A percentile compares a stretch with the other conserved stretches of the same genome.
These are phyloP conservation scores for Backusella circina DNA, from an alignment of 192 early-diverging fungal genomes.

Conservation along the genomic window DNA sequence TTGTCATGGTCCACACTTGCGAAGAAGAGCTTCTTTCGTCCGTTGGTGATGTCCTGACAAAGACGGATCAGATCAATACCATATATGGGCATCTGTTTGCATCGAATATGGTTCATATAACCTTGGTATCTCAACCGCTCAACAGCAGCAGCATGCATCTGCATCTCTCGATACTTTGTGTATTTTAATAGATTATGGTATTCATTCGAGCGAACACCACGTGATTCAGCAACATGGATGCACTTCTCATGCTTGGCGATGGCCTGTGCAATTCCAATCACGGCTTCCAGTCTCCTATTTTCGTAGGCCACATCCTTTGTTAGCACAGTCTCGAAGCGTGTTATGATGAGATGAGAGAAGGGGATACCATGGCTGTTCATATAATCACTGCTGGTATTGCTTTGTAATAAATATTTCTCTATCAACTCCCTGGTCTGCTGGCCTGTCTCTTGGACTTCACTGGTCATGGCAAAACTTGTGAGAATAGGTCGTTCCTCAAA, in stretches of 20 bases:
- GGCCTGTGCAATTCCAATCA: slow-evolving; percentile 12
- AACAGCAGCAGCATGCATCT: slow-evolving; percentile 6
- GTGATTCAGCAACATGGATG: slow-evolving; percentile 15
- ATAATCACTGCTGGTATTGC: background rate
- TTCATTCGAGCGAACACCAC: slow-evolving; percentile 19
- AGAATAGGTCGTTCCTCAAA: slow-evolving; percentile 58
- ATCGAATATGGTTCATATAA: slow-evolving; percentile 44
- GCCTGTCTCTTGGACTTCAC: slow-evolving; percentile 28
- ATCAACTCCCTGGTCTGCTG: background rate
- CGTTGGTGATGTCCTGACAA: slow-evolving; percentile 18
- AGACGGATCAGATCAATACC: slow-evolving; percentile 38
- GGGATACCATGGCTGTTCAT: background rate
- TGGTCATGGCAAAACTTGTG: slow-evolving; percentile 55
- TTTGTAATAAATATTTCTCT: background rate
- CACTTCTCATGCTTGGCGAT: slow-evolving; percentile 12
- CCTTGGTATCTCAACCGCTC: slow-evolving; percentile 41
- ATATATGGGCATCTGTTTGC: slow-evolving; percentile 34
- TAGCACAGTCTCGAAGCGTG: slow-evolving; percentile 20
- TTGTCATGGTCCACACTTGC: slow-evolving; percentile 15
- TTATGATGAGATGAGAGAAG: slow-evolving; percentile 39
- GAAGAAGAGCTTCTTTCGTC: background rate
- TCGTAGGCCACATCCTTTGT: slow-evolving; percentile 22
- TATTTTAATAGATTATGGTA: slow-evolving; percentile 45
- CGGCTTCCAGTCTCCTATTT: slow-evolving; percentile 24
- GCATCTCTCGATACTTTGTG: slow-evolving; percentile 31